A percentile compares a stretch with the other conserved stretches of the same genome.
Conservation (phyloP, 148 eudicot species). For the Salicornia ramosissima region DNA sequence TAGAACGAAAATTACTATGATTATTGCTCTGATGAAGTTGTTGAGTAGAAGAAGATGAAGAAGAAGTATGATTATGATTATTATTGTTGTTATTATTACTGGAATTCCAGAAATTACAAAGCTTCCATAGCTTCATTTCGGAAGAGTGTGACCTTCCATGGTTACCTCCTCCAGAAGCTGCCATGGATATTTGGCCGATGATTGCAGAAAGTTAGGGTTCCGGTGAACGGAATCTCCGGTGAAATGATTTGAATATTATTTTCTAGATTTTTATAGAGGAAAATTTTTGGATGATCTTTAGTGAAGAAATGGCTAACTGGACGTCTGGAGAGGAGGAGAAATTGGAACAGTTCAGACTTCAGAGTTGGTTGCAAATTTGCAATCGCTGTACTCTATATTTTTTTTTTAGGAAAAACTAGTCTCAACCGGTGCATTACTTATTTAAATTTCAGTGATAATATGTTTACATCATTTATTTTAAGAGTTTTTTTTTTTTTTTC, state of each 20-base stretch:
- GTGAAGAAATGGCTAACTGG: no score
- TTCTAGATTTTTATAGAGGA: no score
- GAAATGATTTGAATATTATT: not conserved
- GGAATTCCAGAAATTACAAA: conserved; percentile 61
- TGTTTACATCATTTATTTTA: no score
- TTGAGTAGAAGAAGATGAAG: conserved; percentile 55
- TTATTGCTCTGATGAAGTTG: conserved; percentile 33
- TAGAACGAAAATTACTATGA: not conserved
- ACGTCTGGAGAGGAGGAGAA: no score
- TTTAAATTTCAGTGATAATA: no score
- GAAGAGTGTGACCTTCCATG: conserved; percentile 18
- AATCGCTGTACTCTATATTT: not conserved
- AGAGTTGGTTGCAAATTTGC: not conserved
- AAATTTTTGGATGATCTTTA: no score
- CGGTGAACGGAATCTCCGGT: not conserved
- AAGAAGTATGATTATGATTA: conserved; percentile 30
- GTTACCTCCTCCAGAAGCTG: conserved; percentile 31
- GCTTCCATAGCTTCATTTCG: conserved; percentile 39
- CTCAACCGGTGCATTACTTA: no score
- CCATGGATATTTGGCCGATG: conserved; percentile 26
- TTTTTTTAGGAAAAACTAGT: not conserved
- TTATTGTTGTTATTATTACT: not conserved
- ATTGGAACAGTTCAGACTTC: conserved; percentile 1
- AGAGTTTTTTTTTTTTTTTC: no score
- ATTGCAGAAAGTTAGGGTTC: not conserved